These are phyloP conservation scores for Sextonia rubra DNA, from an alignment of 164 flowering plant genomes.

Conservation along the genomic window DNA sequence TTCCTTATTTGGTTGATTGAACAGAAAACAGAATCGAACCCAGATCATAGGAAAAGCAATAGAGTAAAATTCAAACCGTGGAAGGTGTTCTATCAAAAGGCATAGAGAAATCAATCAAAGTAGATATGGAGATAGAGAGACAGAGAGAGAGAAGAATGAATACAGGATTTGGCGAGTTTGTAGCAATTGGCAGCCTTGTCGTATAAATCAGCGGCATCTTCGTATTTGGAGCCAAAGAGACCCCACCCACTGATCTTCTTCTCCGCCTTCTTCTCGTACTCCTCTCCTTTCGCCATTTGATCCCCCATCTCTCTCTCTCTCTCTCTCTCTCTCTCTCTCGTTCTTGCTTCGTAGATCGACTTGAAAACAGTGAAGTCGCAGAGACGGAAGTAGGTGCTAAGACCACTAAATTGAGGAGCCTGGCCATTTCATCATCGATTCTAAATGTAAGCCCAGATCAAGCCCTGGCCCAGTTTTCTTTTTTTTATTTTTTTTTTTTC, in stretches of 20 bases:
- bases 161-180: conserved; percentile 56
- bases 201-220: conserved; percentile 44
- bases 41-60: neutral
- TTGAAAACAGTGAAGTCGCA: too few relatives aligned
- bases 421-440: too few relatives aligned
- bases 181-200: conserved; percentile 47
- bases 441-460: too few relatives aligned
- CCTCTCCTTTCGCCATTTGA: conserved; percentile 38
- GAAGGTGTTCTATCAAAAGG: neutral
- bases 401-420: too few relatives aligned
- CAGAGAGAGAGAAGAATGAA: neutral
- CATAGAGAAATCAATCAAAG: too few relatives aligned
- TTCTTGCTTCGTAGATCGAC: too few relatives aligned
- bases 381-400: too few relatives aligned
- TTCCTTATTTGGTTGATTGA: too few relatives aligned
- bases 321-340: neutral
- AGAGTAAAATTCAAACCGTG: neutral
- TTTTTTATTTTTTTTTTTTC: too few relatives aligned
- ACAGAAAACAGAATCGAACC: neutral
- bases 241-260: conserved; percentile 48
- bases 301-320: conserved; percentile 27
- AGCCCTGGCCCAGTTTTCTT: too few relatives aligned
- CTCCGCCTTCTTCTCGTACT: conserved; percentile 46
- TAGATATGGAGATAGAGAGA: too few relatives aligned
- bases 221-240: conserved; percentile 38